These are phyloP conservation scores for Kwoniella sp. DNA, from an alignment of 768 basidiomycete species.

Conservation along the genomic window DNA sequence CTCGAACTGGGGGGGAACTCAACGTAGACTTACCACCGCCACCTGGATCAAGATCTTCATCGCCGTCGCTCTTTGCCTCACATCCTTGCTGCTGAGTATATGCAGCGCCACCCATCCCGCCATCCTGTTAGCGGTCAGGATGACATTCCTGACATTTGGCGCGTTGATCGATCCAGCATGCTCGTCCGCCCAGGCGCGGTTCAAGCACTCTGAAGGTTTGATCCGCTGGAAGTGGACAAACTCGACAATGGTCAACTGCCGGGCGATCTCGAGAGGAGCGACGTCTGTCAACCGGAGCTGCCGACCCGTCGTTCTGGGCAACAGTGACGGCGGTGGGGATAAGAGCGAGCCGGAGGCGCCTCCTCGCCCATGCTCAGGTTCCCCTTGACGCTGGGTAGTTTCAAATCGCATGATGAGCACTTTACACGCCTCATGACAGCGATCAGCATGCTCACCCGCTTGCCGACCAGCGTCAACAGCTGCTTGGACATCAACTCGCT, in stretches of 20 bases:
- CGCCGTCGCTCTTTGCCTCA: conserved; percentile 68
- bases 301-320: conserved; percentile 33
- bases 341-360: conserved; percentile 31
- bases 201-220: conserved; percentile 81
- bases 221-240: conserved; percentile 80
- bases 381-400: conserved; percentile 22
- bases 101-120: conserved; percentile 67
- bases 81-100: conserved; percentile 81
- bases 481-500: conserved; percentile 64
- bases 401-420: not conserved
- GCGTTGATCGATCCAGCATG: conserved; percentile 51
- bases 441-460: conserved; percentile 60
- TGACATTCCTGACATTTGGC: conserved; percentile 78
- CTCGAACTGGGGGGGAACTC: not conserved
- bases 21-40: conserved; percentile 53
- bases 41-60: conserved; percentile 86
- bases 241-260: conserved; percentile 90
- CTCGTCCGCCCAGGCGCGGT: conserved; percentile 65
- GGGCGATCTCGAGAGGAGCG: conserved; percentile 80
- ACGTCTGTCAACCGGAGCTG: conserved; percentile 73
- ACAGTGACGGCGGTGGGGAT: conserved; percentile 40
- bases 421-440: not conserved
- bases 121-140: conserved; percentile 77
- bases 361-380: conserved; percentile 23
- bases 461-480: conserved; percentile 68